Evolutionary conservation across 2,329 filamentous ascomycete genomes (phyloP), one percentile per base, ranked within the genome.

Genomic region (Ramularia endophylla): DNA sequence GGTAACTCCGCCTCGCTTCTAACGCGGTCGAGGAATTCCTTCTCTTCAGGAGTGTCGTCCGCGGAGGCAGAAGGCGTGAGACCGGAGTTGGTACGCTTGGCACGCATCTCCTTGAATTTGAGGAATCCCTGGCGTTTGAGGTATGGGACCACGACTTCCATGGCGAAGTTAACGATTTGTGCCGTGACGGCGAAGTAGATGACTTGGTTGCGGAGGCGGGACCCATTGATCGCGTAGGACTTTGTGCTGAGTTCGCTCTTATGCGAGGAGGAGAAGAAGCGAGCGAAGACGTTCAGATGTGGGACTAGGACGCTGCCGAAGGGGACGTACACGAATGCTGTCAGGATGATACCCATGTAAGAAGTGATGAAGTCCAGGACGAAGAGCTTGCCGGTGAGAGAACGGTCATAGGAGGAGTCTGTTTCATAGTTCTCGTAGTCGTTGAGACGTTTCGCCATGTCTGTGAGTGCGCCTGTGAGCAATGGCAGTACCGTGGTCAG

Each of bases 321-420:
- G 0, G 90, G 90, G 15, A 95, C 86, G 57, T 95, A 97, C 48
- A 95, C 80, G 54, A 95, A 97, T 0, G 89, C 87, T 0, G 89
- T 95, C 13, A 97, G 75, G 59, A 94, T 82, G n/a, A 94, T 82
- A 1, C 87, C 85, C 38, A 94, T 80, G 62, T 95, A 97, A 0
- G 89, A 94, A 5, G 88, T 94, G 65, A 97, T 90, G 66, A 95
- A 95, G 69, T 95, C 94, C 58, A 97, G 78, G 11, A 97, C 81
- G 58, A 98, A 97, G 25, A 94, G 84, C 70, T 98, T 98, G 44
- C 86, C 81, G 0, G 92, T 87, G 59, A 95, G 77, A 2, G 89
- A 85, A 15, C 85, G 79, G 46, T 94, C 80, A 56, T 95, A 85
- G 11, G 81, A 82, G 51, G 89, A 87, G 43, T 85, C 77, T 0